Conservation (phyloP, 2,329 filamentous ascomycete species). For the Talaromyces funiculosus region DNA sequence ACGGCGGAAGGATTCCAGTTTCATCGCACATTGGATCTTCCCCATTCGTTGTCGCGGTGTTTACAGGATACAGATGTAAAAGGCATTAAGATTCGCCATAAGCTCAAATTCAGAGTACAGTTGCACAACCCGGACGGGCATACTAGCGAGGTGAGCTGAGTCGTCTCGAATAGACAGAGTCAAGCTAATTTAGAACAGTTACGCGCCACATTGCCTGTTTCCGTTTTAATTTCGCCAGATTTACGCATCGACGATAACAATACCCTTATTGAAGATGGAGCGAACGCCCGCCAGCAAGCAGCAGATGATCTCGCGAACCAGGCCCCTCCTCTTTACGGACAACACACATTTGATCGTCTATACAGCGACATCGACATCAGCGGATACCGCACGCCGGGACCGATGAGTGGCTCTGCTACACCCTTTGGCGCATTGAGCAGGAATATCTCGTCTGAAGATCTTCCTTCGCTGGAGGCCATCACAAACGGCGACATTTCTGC, state of each 20-base stretch:
- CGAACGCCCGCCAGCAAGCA: constrained; percentile 43
- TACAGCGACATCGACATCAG: constrained; percentile 80
- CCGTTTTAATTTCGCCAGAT: constrained; percentile 93
- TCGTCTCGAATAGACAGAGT: not conserved
- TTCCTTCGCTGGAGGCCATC: constrained; percentile 54
- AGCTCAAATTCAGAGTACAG: constrained; percentile 84
- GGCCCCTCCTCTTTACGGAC: constrained; percentile 87
- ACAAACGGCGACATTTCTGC: constrained; percentile 54
- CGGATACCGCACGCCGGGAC: constrained; percentile 72
- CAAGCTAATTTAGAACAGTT: constrained; percentile 48
- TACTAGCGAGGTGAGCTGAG: constrained; percentile 66
- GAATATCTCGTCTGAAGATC: constrained; percentile 73
- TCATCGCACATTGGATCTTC: constrained; percentile 59
- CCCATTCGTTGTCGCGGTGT: constrained; percentile 74
- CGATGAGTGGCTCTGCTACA: constrained; percentile 65
- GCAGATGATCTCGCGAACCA: constrained; percentile 55
- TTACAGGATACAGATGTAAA: constrained; percentile 84
- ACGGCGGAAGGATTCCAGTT: constrained; percentile 57
- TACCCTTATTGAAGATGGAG: constrained; percentile 62
- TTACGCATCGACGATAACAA: constrained; percentile 84
- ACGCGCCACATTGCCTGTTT: constrained; percentile 81
- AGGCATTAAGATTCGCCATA: constrained; percentile 88
- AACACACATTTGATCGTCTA: constrained; percentile 82
- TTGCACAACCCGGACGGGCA: constrained; percentile 94
- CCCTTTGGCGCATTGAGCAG: constrained; percentile 66